Evolutionary conservation across 2,329 filamentous ascomycete genomes (phyloP).

Genomic region (Huntiella omanensis): DNA sequence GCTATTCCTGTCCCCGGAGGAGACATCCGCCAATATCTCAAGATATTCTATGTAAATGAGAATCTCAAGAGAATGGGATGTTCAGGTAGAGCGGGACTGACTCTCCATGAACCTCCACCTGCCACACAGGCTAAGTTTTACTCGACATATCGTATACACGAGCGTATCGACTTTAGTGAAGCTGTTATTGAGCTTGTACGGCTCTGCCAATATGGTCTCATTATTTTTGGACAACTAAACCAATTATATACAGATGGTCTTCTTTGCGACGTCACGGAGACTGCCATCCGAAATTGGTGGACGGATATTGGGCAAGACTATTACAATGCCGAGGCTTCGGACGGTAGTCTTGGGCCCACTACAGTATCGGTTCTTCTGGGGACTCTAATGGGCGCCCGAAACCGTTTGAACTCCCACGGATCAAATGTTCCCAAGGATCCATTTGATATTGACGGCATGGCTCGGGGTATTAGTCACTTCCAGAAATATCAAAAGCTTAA

Average conservation of each 20-base stretch:
- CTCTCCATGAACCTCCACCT: constrained; percentile 54
- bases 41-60: constrained; percentile 84
- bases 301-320: constrained; percentile 78
- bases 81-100: constrained; percentile 73
- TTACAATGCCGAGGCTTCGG: constrained; percentile 80
- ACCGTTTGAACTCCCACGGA: constrained; percentile 68
- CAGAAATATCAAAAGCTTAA: constrained; percentile 76
- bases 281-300: constrained; percentile 89
- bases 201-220: constrained; percentile 73
- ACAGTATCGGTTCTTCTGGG: constrained; percentile 79
- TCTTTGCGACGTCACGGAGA: constrained; percentile 84
- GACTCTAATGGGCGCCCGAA: constrained; percentile 74
- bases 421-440: constrained; percentile 78
- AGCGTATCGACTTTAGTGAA: constrained; percentile 57
- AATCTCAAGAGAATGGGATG: constrained; percentile 83
- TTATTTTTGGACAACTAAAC: constrained; percentile 74
- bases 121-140: constrained; percentile 83
- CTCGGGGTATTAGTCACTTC: constrained; percentile 69
- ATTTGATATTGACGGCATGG: constrained; percentile 68
- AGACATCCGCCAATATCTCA: constrained; percentile 60
- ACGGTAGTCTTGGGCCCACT: constrained; percentile 80
- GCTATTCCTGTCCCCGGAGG: constrained; percentile 84
- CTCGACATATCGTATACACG: constrained; percentile 73
- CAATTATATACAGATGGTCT: constrained; percentile 79
- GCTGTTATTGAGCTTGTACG: constrained; percentile 80